Evolutionary conservation across 345 rosid genomes (phyloP), one percentile per base, ranked within the genome.

Genomic region (Microthlaspi erraticum): DNA sequence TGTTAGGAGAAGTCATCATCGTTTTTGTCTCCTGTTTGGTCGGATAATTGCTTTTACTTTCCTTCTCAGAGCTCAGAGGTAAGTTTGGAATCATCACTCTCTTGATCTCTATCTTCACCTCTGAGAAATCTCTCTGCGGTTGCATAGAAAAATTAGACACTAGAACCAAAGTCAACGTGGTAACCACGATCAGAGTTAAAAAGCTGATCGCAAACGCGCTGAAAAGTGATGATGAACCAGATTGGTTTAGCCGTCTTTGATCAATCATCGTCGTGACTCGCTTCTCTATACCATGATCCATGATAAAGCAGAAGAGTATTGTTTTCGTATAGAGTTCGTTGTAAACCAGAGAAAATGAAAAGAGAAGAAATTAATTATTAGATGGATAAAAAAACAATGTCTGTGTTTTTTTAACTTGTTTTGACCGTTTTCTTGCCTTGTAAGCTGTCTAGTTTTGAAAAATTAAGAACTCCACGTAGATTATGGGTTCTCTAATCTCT

Each of bases 1-100:
- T 31, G 57, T 58, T 68, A 0, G 87, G 83, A 46, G 84, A 82
- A 51, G 67, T 7, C 31, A 33, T 14, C 72, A 17, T 52, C 19
- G 23, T 18, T 42, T 62, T 62, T 33, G 45, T 38, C 9, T 69
- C n/a, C 19, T 70, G 44, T 42, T 51, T 60, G 61, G n/a, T 20
- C 10, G 48, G 57, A 58, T 36, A 0, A 4, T 19, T 19, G n/a
- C 37, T 39, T 71, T 42, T 48, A 70, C 74, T 54, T 68, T 75
- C 82, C 13, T 46, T 45, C 58, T 64, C 43, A 45, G 58, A 72
- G 29, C 77, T 73, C 1, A 56, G 41, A 73, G 71, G 65, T 45
- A 73, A 26, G 17, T 64, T 34, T 73, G 64, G 65, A 56, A 64
- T 65, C 26, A 64, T 65, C 26, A 68, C 58, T 37, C 70, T 54